These are phyloP conservation scores for Trichosporon sp. DNA, from an alignment of 1,284 basidiomycete species.

Conservation along the genomic window DNA sequence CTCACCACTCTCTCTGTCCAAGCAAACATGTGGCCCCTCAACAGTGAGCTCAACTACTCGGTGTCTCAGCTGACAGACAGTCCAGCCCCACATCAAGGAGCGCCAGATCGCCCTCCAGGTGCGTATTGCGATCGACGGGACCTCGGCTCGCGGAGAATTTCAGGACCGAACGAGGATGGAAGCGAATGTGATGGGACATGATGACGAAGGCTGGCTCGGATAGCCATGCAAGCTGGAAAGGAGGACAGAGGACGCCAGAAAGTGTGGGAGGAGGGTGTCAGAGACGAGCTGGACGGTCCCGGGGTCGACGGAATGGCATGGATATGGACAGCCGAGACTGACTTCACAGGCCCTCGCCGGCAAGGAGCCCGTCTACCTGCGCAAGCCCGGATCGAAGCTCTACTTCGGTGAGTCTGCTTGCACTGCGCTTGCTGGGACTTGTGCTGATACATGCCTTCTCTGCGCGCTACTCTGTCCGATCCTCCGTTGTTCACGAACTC, in stretches of 20 bases:
- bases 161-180: neutral
- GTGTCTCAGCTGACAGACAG: conserved; percentile 22
- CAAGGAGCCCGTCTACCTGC: conserved; percentile 41
- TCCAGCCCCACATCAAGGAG: conserved; percentile 35
- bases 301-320: neutral
- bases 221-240: neutral
- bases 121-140: conserved; percentile 14
- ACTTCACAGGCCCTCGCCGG: conserved; percentile 26
- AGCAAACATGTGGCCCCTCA: conserved; percentile 34
- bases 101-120: conserved; percentile 46
- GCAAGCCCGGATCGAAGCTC: conserved; percentile 38
- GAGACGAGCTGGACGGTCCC: neutral
- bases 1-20: conserved; percentile 18
- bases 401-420: conserved; percentile 40
- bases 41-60: conserved; percentile 24
- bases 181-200: neutral
- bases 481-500: neutral
- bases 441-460: conserved; percentile 8
- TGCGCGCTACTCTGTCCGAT: neutral
- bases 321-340: neutral
- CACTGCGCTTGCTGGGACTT: neutral
- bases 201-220: neutral
- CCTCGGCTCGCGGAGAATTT: neutral
- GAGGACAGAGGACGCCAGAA: neutral
- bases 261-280: neutral